Conservation (phyloP, 768 basidiomycete genomes). For the Phaeotremella fagi region DNA sequence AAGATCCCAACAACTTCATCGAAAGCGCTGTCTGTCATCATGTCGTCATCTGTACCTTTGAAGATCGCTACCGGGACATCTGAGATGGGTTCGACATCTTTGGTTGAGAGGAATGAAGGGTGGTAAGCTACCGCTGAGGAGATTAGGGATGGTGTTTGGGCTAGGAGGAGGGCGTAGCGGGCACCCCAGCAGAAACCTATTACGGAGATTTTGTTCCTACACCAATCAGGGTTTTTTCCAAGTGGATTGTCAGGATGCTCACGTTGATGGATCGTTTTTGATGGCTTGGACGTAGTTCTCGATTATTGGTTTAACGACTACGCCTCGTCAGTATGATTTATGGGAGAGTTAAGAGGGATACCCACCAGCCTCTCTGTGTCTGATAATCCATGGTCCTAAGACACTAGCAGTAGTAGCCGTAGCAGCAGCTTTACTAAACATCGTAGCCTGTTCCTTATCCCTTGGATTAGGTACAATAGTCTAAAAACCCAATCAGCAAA, state of each 20-base stretch:
- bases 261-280: constrained; percentile 38
- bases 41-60: constrained; percentile 41
- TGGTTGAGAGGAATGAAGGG: constrained; percentile 43
- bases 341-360: too few species aligned
- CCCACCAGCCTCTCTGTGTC: constrained; percentile 45
- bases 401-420: constrained; percentile 41
- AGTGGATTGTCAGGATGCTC: constrained; percentile 8
- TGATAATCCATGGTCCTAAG: constrained; percentile 46
- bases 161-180: constrained; percentile 35
- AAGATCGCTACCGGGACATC: constrained; percentile 35
- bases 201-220: constrained; percentile 43
- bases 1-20: constrained; percentile 33
- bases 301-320: constrained; percentile 45
- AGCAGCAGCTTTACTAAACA: constrained; percentile 33
- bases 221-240: background rate
- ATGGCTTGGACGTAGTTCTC: constrained; percentile 45
- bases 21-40: constrained; percentile 28
- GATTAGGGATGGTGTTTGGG: constrained; percentile 25
- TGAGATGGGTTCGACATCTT: constrained; percentile 39
- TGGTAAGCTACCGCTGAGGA: constrained; percentile 50
- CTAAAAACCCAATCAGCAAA: too few species aligned
- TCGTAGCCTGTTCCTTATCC: constrained; percentile 33
- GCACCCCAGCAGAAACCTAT: constrained; percentile 51
- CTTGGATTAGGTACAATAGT: constrained; percentile 45
- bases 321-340: background rate